Percentiles rank a stretch among this genome's conserved stretches.
Conservation (phyloP, 1,284 basidiomycete genomes). For the Uromyces viciae-fabae region DNA sequence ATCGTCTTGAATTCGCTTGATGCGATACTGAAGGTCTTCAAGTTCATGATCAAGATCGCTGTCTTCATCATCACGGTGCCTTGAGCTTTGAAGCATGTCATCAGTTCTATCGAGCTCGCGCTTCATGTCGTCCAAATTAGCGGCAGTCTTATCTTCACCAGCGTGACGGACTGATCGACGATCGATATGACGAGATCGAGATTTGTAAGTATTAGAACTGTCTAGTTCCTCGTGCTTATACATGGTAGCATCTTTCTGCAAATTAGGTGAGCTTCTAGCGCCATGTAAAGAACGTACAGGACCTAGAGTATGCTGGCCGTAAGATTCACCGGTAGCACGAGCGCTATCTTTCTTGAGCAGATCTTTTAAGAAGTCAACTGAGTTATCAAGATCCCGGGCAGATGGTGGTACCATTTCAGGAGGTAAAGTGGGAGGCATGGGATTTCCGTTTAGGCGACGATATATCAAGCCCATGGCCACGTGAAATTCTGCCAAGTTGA, state of each 20-base stretch:
- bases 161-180: conserved; percentile 75
- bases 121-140: conserved; percentile 80
- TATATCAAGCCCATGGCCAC: conserved; percentile 99
- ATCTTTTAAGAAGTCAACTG: conserved; percentile 85
- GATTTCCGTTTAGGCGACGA: conserved; percentile 84
- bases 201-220: conserved; percentile 68
- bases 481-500: conserved; percentile 94
- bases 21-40: conserved; percentile 78
- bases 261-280: conserved; percentile 58
- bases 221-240: conserved; percentile 75
- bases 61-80: conserved; percentile 71
- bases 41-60: conserved; percentile 85
- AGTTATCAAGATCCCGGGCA: conserved; percentile 80
- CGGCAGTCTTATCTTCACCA: conserved; percentile 65
- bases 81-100: conserved; percentile 71
- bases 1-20: conserved; percentile 85
- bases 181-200: conserved; percentile 82
- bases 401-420: conserved; percentile 89
- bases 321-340: conserved; percentile 46
- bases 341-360: conserved; percentile 80
- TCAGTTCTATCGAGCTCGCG: conserved; percentile 77
- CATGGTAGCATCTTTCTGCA: conserved; percentile 79
- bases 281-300: conserved; percentile 40
- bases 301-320: conserved; percentile 37
- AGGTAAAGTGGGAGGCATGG: conserved; percentile 80